Evolutionary conservation across 1,284 basidiomycete species (phyloP), one percentile per base, ranked within the genome.

Genomic region (Leccinum pachyderme): DNA sequence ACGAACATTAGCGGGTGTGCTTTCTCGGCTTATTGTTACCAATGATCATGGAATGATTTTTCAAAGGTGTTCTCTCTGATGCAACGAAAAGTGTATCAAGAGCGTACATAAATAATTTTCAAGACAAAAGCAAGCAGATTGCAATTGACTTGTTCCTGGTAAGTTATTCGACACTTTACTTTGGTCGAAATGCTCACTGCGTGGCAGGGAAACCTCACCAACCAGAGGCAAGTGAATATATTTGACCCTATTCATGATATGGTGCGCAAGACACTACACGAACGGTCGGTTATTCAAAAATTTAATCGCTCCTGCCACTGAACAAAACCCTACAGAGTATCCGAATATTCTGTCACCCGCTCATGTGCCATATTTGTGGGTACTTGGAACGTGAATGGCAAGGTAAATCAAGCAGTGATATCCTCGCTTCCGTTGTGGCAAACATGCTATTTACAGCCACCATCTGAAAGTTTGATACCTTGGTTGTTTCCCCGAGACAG

Each of bases 71-170:
- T 28, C 74, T 99, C 24, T 95, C 93, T 18, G 95, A 99, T 73
- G 96, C 96, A 4, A 97, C 95, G 2, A 99, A 99, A 72, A 96
- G 93, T 65, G 93, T 97, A 22, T 89, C 86, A 13, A 83, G 95
- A 55, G 95, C 96, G 53, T 98, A 98, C 67, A 97, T 98, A 71
- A 97, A 96, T 71, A 98, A 98, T 69, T 98, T 99, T 70, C 92
- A 96, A 63, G 97, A 99, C 72, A 93, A 93, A 71, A 85, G 82
- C 45, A 99, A 99, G 71, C 97, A 99, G 66, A 75, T 83, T 18
- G 93, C 95, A 0, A 98, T 99, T 59, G 97, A 99, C 67, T 89
- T 94, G 81, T 89, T 99, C 62, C 78, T 99, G 60, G 93, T 94
- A 56, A 53, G 84, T 55, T 13, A 5, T 57, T 22, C 49, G 4